phyloP scores from a whole-genome alignment of 805 yeast genomes.

The Hanseniaspora taiwanica region DNA sequence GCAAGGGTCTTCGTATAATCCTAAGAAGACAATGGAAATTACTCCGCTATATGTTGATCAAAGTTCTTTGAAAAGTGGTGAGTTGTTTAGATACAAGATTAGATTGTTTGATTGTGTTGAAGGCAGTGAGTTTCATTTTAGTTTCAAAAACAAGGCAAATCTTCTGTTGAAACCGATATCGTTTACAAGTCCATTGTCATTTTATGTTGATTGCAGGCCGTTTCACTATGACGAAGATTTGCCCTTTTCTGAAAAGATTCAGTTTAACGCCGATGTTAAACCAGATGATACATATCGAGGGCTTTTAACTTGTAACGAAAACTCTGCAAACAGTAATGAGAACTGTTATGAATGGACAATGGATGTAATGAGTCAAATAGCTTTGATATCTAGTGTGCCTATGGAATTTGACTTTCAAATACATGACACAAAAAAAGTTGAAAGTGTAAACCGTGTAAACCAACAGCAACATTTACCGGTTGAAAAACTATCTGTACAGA shows the following conservation, averaged over 20 bases:
- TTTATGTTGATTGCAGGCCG: constrained; percentile 73
- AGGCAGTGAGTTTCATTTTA: constrained; percentile 3
- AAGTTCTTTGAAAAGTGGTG: constrained; percentile 3
- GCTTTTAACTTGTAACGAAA: constrained; percentile 34
- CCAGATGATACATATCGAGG: constrained; percentile 63
- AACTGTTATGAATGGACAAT: constrained; percentile 56
- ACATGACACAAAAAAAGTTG: too few relatives aligned
- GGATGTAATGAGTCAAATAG: constrained; percentile 68
- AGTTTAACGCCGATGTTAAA: constrained; percentile 41
- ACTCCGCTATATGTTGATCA: background rate
- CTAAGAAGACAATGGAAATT: too few relatives aligned
- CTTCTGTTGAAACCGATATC: constrained; percentile 70
- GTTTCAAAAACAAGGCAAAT: constrained; percentile 57
- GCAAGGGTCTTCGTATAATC: too few relatives aligned
- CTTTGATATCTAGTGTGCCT: constrained; percentile 57
- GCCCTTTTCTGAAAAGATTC: constrained; percentile 28
- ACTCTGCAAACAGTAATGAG: constrained; percentile 18
- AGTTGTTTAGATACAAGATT: constrained; percentile 3
- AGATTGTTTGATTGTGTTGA: background rate
- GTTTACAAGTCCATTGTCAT: constrained; percentile 75
- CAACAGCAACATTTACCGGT: constrained; percentile 11
- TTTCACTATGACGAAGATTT: constrained; percentile 43
- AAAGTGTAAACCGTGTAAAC: too few relatives aligned
- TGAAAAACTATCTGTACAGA: constrained; percentile 21
- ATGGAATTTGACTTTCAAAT: constrained; percentile 56